Evolutionary conservation across 345 rosid genomes (phyloP), one percentile per base, ranked within the genome.

Genomic region (Acer saccharum): DNA sequence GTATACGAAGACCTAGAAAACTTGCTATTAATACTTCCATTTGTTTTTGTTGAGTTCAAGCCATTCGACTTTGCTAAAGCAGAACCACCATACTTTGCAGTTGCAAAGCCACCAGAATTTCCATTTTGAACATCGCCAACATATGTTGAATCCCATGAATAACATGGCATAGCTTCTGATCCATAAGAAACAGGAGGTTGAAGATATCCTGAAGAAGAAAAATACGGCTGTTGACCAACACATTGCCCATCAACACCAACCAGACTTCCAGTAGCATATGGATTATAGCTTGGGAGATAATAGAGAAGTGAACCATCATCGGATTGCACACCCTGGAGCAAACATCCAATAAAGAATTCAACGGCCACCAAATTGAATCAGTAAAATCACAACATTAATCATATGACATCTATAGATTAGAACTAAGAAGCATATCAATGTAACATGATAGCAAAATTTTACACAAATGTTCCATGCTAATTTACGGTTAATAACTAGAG

Each of bases 301-400:
- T 83, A 88, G 76, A 78, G 79, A 74, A 85, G 41, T 5, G 90
- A 86, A 67, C 92, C 89, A 81, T 81, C 85, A 43, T 88, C 87
- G 25, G 87, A 65, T 69, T 84, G 86, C 79, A 81, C 27, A 65
- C 81, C 89, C 93, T 92, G 84, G 35, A 72, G 68, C 41, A 16
- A 66, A 9, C 75, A 76, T 29, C 50, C 76, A 54, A 68, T 17
- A 65, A 65, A 73, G 66, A 78, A 43, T 6, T 23, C 35, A 50
- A 78, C 32, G 23, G 71, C 79, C 62, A 79, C 21, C 81, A 67
- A 41, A 23, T 70, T 32, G 55, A 73, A 79, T 35, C 16, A 75
- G 21, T 65, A 44, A 3, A 74, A 65, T 66, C 18, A 39, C n/a
- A 71, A 44, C 17, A 46, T 16, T 20, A 52, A 8, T 29, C 72